Conservation (phyloP, 2,329 filamentous ascomycete genomes). For the Magnaporthiopsis incrustans region DNA sequence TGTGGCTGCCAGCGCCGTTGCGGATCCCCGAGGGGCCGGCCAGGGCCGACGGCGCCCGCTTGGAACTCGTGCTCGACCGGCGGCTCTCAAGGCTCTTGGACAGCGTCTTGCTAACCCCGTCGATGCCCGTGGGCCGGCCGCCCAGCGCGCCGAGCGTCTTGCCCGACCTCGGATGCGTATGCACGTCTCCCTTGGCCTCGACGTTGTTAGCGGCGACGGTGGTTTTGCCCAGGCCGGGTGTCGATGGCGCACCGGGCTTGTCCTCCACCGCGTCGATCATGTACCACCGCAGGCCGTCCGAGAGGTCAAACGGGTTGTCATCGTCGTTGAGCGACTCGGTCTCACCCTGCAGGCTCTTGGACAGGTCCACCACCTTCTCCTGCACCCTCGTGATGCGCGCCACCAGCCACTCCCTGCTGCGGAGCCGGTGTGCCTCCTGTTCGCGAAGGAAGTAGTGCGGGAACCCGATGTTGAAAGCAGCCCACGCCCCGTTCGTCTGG, state of each 20-base stretch:
- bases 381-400: conserved; percentile 87
- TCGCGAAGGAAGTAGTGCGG: conserved; percentile 96
- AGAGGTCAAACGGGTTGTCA: conserved; percentile 95
- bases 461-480: conserved; percentile 94
- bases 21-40: conserved; percentile 22
- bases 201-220: conserved; percentile 85
- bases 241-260: conserved; percentile 84
- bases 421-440: conserved; percentile 78
- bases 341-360: conserved; percentile 58
- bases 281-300: conserved; percentile 93
- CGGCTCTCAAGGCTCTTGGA: conserved; percentile 87
- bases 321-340: conserved; percentile 54
- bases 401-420: conserved; percentile 88
- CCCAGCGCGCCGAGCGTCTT: conserved; percentile 29
- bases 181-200: conserved; percentile 71
- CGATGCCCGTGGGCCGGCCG: conserved; percentile 47
- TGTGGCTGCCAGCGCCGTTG: conserved; percentile 27
- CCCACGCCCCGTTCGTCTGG: conserved; percentile 91
- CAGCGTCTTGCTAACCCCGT: conserved; percentile 67
- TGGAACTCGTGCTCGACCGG: conserved; percentile 78
- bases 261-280: conserved; percentile 90
- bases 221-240: conserved; percentile 82
- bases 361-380: conserved; percentile 87
- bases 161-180: conserved; percentile 35
- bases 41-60: conserved; percentile 57